phyloP scores from a whole-genome alignment of 2,329 filamentous ascomycete species.

The Colletotrichum australisinense region DNA sequence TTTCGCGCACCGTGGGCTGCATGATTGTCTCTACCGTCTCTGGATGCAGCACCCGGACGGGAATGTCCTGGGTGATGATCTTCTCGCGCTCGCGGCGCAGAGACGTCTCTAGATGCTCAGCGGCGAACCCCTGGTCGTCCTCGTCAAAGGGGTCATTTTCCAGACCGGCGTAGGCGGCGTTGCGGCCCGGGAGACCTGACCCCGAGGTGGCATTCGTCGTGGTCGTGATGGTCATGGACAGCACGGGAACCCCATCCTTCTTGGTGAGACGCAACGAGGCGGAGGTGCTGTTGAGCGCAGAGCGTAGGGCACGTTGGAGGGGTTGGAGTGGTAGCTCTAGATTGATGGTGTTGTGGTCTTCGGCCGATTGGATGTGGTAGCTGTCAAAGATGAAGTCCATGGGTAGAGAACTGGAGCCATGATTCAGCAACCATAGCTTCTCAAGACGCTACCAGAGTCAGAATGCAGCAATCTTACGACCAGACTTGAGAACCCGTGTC shows the following conservation, averaged over 20 bases:
- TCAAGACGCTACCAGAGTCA: not conserved
- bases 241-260: constrained; percentile 85
- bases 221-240: constrained; percentile 90
- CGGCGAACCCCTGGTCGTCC: constrained; percentile 59
- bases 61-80: constrained; percentile 93
- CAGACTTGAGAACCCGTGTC: constrained; percentile 96
- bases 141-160: constrained; percentile 53
- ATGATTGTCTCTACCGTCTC: constrained; percentile 91
- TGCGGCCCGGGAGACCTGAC: constrained; percentile 41
- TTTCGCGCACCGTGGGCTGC: constrained; percentile 89
- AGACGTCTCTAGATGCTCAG: constrained; percentile 65
- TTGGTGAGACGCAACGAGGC: constrained; percentile 92
- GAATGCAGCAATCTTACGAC: constrained; percentile 71
- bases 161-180: constrained; percentile 35
- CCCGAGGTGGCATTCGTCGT: constrained; percentile 66
- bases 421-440: constrained; percentile 9
- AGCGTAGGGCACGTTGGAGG: constrained; percentile 91
- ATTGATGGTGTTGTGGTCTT: constrained; percentile 89
- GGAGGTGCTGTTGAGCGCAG: constrained; percentile 82
- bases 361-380: constrained; percentile 88
- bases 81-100: constrained; percentile 83
- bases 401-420: constrained; percentile 59
- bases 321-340: constrained; percentile 92
- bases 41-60: constrained; percentile 88
- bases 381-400: constrained; percentile 89